Evolutionary conservation across 768 basidiomycete genomes (phyloP).

Genomic region (Suillus discolor): DNA sequence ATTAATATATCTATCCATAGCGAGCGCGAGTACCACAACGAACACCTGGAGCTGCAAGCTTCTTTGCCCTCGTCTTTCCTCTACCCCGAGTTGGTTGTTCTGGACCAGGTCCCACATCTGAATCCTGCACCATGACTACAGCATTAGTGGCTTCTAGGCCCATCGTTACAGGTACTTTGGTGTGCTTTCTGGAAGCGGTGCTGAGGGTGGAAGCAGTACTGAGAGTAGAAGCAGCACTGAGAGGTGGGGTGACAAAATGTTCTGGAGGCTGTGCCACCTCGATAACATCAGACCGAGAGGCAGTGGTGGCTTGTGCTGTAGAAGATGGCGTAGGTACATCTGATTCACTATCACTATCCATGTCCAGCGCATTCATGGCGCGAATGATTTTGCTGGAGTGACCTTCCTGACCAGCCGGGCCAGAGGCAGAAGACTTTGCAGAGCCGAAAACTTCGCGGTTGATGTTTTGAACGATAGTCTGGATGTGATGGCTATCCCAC

Average conservation of each 20-base stretch:
- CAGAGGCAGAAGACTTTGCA: not conserved
- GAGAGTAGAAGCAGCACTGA: not conserved
- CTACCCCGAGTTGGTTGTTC: not conserved
- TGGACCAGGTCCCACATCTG: not conserved
- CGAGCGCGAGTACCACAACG: not conserved
- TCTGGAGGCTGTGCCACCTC: not conserved
- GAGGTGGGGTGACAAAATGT: not conserved
- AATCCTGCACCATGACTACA: not conserved
- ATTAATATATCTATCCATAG: not conserved
- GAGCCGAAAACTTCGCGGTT: conserved; percentile 2
- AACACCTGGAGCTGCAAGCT: not conserved
- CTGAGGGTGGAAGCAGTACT: not conserved
- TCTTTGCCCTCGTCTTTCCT: not conserved
- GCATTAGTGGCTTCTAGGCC: not conserved
- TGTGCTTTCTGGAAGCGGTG: not conserved
- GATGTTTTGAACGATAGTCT: not conserved
- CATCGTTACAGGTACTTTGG: not conserved
- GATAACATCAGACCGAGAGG: not conserved
- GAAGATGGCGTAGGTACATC: not conserved
- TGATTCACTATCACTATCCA: not conserved
- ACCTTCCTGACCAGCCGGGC: not conserved
- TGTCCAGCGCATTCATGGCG: not conserved
- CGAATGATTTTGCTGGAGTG: not conserved
- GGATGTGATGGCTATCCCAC: not conserved
- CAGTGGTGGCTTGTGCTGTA: not conserved